These are phyloP conservation scores for Dovyalis caffra DNA, from an alignment of 345 rosid species.

Conservation along the genomic window DNA sequence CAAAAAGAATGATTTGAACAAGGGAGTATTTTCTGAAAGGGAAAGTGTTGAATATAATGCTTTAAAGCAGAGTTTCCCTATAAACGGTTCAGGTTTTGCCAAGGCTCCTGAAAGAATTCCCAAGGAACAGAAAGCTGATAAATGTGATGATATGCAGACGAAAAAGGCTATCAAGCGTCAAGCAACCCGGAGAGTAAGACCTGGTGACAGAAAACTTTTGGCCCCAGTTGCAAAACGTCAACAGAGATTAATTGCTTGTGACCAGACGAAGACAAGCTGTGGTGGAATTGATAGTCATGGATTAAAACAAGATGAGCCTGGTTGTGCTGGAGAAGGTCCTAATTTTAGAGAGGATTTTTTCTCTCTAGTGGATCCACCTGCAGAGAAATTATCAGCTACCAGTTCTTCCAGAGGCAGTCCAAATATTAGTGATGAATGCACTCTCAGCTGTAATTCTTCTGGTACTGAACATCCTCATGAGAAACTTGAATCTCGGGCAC, in stretches of 20 bases:
- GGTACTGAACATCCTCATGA: conserved; percentile 20
- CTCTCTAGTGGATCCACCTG: conserved; percentile 20
- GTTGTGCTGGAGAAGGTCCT: conserved; percentile 16
- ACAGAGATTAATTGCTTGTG: conserved; percentile 24
- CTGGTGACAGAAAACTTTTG: conserved; percentile 14
- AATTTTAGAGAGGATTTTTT: conserved; percentile 8
- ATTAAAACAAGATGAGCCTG: conserved; percentile 23
- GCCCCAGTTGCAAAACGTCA: conserved; percentile 28
- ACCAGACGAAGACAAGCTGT: conserved; percentile 15
- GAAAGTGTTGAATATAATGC: conserved; percentile 17
- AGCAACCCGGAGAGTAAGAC: conserved; percentile 20
- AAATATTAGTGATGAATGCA: conserved; percentile 22
- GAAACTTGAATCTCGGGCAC: conserved; percentile 24
- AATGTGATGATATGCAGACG: conserved; percentile 10
- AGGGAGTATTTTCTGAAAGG: conserved; percentile 14
- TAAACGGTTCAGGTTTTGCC: conserved; percentile 13
- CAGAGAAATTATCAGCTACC: conserved; percentile 29
- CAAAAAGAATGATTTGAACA: conserved; percentile 11
- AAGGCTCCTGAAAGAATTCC: conserved; percentile 15
- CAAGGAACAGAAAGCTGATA: conserved; percentile 18
- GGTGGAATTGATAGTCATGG: conserved; percentile 5
- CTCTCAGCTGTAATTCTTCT: conserved; percentile 13
- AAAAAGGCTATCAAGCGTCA: conserved; percentile 22
- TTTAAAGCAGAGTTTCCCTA: conserved; percentile 9
- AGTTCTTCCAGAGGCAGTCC: conserved; percentile 27